Base-by-base conservation (phyloP, 495 filamentous ascomycete species). In the Sporormia fimetaria region DNA sequence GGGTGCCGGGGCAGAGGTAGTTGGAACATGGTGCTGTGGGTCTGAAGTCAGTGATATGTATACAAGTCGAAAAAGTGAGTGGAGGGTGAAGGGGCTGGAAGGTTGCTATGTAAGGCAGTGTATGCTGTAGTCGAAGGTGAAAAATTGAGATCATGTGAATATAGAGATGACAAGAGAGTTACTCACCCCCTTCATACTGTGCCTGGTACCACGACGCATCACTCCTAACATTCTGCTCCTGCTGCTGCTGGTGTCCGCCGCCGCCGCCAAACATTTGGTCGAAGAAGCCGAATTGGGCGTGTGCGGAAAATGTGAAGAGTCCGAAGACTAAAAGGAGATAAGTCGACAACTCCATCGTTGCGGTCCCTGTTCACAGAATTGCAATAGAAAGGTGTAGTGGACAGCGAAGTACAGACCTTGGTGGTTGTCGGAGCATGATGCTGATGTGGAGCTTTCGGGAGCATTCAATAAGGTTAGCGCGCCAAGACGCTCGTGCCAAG, bases 1-100 rank as follows among this genome's bases (percentile, higher is more conserved):
- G 73, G 3, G 85, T 94, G 36, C 75, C 80, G 0, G 87, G 87
- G 56, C 87, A 94, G n/a, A 94, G 75, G 57, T 93, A 95, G 52
- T 86, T 83, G 44, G 79, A 72, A 66, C 87, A 95, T 57, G 73
- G 76, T 6, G 80, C 75, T 81, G 44, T 46, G 11, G 7, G n/a
- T n/a, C n/a, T n/a, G n/a, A n/a, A n/a, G n/a, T n/a, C n/a, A n/a
- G n/a, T n/a, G n/a, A n/a, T n/a, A n/a, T n/a, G n/a, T n/a, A n/a
- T n/a, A n/a, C n/a, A n/a, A n/a, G n/a, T n/a, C n/a, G 16, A 20
- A n/a, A 25, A 14, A 41, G n/a, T 1, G 7, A 32, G 26, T 4
- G 14, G 3, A 14, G 15, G 10, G 27, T 9, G 27, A 7, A 17
- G 21, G 18, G 5, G 24, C 7, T 3, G 3, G 17, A 18, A 42